Evolutionary conservation across 345 rosid species (phyloP).

Genomic region (Camelina hispida): DNA sequence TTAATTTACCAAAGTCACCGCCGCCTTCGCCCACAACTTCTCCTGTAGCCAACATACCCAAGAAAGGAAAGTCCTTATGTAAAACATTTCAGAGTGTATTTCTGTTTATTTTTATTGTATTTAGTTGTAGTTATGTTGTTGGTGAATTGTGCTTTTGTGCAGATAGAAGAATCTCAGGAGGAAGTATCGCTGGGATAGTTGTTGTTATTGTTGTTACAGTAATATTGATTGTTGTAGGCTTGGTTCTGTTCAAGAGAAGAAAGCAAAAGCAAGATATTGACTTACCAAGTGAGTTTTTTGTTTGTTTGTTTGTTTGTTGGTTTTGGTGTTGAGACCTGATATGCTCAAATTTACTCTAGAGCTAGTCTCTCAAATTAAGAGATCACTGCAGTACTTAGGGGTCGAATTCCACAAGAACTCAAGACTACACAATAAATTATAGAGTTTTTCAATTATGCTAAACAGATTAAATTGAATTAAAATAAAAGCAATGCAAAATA

Average conservation of each 20-base stretch:
- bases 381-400: too few species aligned
- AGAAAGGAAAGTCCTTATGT: constrained; percentile 17
- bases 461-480: too few species aligned
- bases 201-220: constrained; percentile 11
- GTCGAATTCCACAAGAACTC: too few species aligned
- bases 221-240: constrained; percentile 24
- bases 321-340: background rate
- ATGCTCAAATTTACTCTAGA: too few species aligned
- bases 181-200: constrained; percentile 20
- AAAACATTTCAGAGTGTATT: background rate
- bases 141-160: constrained; percentile 12
- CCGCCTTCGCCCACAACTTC: background rate
- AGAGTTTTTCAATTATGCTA: too few species aligned
- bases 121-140: constrained; percentile 1
- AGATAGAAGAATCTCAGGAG: background rate
- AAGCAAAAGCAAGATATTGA: constrained; percentile 15
- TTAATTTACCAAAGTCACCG: constrained; percentile 6
- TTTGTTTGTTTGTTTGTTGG: background rate
- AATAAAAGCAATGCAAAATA: too few species aligned
- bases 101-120: too few species aligned
- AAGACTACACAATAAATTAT: too few species aligned
- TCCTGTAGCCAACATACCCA: background rate
- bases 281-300: constrained; percentile 23
- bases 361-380: too few species aligned
- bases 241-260: constrained; percentile 21